Conservation (phyloP, 768 basidiomycete genomes). For the Pleurotus eryngii region DNA sequence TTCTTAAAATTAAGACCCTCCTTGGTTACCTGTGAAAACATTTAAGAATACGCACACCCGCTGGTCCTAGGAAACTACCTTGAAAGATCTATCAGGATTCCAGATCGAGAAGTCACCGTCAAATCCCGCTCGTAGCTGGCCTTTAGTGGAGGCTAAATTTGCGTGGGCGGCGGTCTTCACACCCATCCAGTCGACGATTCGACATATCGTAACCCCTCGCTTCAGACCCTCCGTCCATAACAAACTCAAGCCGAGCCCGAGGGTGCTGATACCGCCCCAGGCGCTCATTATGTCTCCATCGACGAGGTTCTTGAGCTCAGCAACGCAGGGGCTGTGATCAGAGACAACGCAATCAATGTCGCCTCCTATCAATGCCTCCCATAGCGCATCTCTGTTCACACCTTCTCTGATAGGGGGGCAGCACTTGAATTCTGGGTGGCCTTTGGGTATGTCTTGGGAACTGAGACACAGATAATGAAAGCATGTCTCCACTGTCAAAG, state of each 20-base stretch:
- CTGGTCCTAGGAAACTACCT: conserved; percentile 35
- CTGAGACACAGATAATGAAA: conserved; percentile 91
- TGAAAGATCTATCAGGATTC: conserved; percentile 57
- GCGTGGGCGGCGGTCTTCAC: conserved; percentile 76
- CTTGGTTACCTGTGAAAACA: conserved; percentile 57
- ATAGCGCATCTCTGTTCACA: conserved; percentile 70
- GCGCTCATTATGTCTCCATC: conserved; percentile 82
- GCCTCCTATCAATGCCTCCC: conserved; percentile 79
- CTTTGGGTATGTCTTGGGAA: conserved; percentile 68
- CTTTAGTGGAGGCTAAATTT: conserved; percentile 67
- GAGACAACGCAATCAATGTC: conserved; percentile 92
- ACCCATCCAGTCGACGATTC: conserved; percentile 76
- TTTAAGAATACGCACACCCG: conserved; percentile 8
- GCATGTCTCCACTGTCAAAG: conserved; percentile 92
- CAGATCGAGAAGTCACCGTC: conserved; percentile 90
- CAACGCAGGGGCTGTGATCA: conserved; percentile 91
- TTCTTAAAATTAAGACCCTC: conserved; percentile 86
- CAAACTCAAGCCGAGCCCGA: conserved; percentile 86
- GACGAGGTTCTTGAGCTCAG: conserved; percentile 74
- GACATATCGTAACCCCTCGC: conserved; percentile 52
- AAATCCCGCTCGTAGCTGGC: conserved; percentile 64
- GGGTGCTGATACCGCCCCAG: conserved; percentile 93
- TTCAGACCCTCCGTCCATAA: conserved; percentile 82
- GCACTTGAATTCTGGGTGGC: conserved; percentile 89
- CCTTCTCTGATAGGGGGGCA: conserved; percentile 87